These are phyloP conservation scores for Ogataea saltuana DNA, from an alignment of 805 yeast species.

Conservation along the genomic window DNA sequence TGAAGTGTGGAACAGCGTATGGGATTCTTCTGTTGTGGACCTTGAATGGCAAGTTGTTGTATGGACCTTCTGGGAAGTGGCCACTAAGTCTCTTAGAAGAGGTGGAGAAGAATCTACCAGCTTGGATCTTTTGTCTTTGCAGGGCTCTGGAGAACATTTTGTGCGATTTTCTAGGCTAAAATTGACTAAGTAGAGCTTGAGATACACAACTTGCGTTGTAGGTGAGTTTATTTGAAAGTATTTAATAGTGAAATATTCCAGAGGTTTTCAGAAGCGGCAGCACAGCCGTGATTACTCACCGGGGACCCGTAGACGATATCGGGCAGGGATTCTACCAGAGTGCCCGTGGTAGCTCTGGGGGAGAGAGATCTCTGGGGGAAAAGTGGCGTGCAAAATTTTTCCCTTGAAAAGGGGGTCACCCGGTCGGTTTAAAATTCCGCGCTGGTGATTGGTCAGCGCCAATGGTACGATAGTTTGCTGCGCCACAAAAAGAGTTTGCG, in stretches of 20 bases:
- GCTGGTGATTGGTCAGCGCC: constrained; percentile 14
- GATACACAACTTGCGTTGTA: no score
- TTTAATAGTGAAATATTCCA: constrained; percentile 2
- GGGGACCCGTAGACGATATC: no score
- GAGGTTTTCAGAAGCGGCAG: constrained; percentile 1
- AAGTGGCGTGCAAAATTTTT: constrained; percentile 1
- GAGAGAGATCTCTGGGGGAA: no score
- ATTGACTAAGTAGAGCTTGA: not conserved
- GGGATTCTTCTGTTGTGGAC: constrained; percentile 93
- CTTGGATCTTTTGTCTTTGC: constrained; percentile 25
- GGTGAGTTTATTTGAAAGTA: not conserved
- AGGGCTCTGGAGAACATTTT: constrained; percentile 35
- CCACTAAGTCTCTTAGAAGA: constrained; percentile 44
- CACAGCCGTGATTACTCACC: no score
- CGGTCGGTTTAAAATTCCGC: constrained; percentile 9
- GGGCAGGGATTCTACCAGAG: no score
- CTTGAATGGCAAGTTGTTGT: constrained; percentile 91
- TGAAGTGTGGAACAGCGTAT: constrained; percentile 77
- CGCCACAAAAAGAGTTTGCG: constrained; percentile 6
- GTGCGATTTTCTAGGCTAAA: not conserved
- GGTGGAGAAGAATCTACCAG: constrained; percentile 54
- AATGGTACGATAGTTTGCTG: not conserved
- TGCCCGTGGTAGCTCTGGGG: no score
- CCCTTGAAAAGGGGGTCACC: constrained; percentile 3
- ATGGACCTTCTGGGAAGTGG: constrained; percentile 74